These are phyloP conservation scores for Psilocybe tampanensis DNA, from an alignment of 768 basidiomycete genomes.

Conservation along the genomic window DNA sequence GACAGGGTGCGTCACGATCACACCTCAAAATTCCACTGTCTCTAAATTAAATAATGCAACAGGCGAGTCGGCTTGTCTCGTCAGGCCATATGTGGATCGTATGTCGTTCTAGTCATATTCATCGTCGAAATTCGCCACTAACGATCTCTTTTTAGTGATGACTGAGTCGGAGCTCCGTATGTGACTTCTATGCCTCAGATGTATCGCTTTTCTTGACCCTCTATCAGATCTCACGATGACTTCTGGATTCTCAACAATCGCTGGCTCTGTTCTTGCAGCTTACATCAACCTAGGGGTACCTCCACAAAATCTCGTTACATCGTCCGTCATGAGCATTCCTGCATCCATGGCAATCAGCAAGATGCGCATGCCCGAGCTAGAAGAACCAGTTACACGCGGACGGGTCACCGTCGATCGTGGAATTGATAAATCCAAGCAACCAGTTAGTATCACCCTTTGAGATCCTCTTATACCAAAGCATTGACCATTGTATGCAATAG, in stretches of 20 bases:
- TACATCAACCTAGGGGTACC: slow-evolving; percentile 83
- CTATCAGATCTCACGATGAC: slow-evolving; percentile 75
- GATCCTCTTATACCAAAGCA: slow-evolving; percentile 18
- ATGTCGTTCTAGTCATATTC: slow-evolving; percentile 15
- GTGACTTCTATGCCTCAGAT: slow-evolving; percentile 30
- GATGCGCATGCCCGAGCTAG: slow-evolving; percentile 80
- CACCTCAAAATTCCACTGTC: slow-evolving; percentile 25
- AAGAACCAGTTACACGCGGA: slow-evolving; percentile 86
- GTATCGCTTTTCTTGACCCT: background rate
- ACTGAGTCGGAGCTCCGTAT: slow-evolving; percentile 64
- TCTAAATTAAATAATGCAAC: slow-evolving; percentile 54
- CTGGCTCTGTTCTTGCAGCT: slow-evolving; percentile 85
- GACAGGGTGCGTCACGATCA: slow-evolving; percentile 71
- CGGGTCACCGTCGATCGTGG: slow-evolving; percentile 81
- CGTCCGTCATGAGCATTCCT: slow-evolving; percentile 94
- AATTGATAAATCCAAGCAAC: slow-evolving; percentile 48
- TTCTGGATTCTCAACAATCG: slow-evolving; percentile 91
- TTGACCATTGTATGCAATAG: slow-evolving; percentile 24
- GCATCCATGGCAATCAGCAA: slow-evolving; percentile 93
- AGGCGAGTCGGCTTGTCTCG: slow-evolving; percentile 82
- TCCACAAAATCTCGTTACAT: slow-evolving; percentile 78
- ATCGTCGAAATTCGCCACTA: slow-evolving; percentile 61
- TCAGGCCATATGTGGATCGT: slow-evolving; percentile 79
- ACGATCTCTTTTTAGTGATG: slow-evolving; percentile 33
- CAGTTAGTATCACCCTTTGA: slow-evolving; percentile 38